A percentile compares a stretch with the other conserved stretches of the same genome.
These are phyloP conservation scores for Candida dubliniensis DNA, from an alignment of 1,139 yeast species.

Conservation along the genomic window DNA sequence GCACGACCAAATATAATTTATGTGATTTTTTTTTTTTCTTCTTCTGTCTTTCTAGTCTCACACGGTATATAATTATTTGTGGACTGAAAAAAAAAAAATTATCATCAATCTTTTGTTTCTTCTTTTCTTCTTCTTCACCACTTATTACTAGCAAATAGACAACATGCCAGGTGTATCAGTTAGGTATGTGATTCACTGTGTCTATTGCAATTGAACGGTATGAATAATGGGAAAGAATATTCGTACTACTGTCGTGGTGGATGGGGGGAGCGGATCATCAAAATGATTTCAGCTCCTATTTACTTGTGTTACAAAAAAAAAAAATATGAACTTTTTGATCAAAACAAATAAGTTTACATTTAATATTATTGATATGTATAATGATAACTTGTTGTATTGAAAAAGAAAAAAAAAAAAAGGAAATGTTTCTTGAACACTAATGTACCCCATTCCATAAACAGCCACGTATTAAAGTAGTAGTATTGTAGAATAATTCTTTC, in stretches of 20 bases:
- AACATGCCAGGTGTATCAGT: slow-evolving; percentile 98
- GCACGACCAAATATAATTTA: background rate
- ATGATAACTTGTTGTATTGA: too few relatives aligned
- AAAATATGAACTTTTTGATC: too few relatives aligned
- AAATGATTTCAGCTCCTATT: slow-evolving; percentile 4
- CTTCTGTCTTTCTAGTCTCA: background rate
- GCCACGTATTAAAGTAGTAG: too few relatives aligned
- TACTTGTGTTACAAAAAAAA: too few relatives aligned
- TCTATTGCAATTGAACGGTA: slow-evolving; percentile 3
- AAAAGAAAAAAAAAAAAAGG: too few relatives aligned
- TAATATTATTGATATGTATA: too few relatives aligned
- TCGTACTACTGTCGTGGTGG: slow-evolving; percentile 31
- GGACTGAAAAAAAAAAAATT: slow-evolving; percentile 10
- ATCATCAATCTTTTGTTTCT: background rate
- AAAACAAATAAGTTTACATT: too few relatives aligned
- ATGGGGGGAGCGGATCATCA: slow-evolving; percentile 21
- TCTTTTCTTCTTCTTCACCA: slow-evolving; percentile 14
- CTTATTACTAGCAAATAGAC: slow-evolving; percentile 15
- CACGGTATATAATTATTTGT: background rate
- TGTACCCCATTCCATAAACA: too few relatives aligned
- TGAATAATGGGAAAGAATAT: slow-evolving; percentile 1
- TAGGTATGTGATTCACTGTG: slow-evolving; percentile 62
- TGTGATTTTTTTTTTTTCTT: background rate
- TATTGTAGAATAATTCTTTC: too few relatives aligned
- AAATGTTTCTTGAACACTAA: too few relatives aligned